These are phyloP conservation scores for Favolaschia claudopus DNA, from an alignment of 768 basidiomycete species.

Conservation along the genomic window DNA sequence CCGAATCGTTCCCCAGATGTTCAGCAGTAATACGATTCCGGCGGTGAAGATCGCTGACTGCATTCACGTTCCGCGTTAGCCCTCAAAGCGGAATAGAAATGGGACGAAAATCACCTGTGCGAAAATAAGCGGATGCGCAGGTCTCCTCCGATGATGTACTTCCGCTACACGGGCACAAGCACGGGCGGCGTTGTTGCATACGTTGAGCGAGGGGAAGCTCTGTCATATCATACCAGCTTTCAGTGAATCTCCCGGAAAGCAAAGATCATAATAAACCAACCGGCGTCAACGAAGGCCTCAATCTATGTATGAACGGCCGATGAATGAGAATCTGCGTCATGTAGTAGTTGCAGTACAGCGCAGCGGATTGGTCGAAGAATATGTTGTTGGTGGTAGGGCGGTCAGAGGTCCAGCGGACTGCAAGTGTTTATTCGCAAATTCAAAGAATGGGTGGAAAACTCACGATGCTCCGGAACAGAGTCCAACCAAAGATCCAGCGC, in stretches of 20 bases:
- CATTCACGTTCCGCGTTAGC: neutral
- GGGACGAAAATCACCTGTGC: slow-evolving; percentile 1
- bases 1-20: slow-evolving; percentile 12
- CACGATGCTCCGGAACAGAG: slow-evolving; percentile 53
- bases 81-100: no score
- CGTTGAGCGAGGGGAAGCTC: slow-evolving; percentile 65
- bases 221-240: neutral
- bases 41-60: slow-evolving; percentile 23
- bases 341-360: slow-evolving; percentile 56
- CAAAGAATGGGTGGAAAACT: neutral
- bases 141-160: slow-evolving; percentile 40
- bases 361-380: slow-evolving; percentile 37
- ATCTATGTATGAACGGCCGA: slow-evolving; percentile 66
- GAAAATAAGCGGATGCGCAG: slow-evolving; percentile 15
- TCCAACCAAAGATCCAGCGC: slow-evolving; percentile 62
- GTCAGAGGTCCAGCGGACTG: slow-evolving; percentile 57
- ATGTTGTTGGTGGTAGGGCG: slow-evolving; percentile 39
- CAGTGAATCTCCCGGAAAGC: no score
- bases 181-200: slow-evolving; percentile 71
- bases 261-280: slow-evolving; percentile 34
- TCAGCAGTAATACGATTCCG: slow-evolving; percentile 18
- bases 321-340: slow-evolving; percentile 62
- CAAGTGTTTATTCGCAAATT: neutral
- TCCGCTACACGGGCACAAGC: slow-evolving; percentile 65
- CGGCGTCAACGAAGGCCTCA: slow-evolving; percentile 47